Conservation (phyloP, 2,329 filamentous ascomycete genomes). For the Colletotrichum tofieldiae region DNA sequence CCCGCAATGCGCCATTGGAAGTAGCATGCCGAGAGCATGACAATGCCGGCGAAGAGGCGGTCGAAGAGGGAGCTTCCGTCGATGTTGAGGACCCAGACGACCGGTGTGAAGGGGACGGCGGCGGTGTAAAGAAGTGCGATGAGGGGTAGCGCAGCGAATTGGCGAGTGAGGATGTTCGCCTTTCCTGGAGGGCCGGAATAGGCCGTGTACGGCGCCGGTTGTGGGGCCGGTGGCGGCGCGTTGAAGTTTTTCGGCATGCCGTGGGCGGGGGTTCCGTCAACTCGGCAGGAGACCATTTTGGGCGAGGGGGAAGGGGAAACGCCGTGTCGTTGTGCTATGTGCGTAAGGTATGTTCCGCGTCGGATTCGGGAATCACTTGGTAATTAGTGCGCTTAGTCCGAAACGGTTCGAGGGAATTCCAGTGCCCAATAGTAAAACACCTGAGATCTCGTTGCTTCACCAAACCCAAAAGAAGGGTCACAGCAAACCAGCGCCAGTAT, state of each 20-base stretch:
- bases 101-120: constrained; percentile 44
- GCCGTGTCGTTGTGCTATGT: too few relatives aligned
- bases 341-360: too few relatives aligned
- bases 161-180: constrained; percentile 31
- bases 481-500: not conserved
- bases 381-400: not conserved
- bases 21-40: constrained; percentile 54
- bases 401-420: not conserved
- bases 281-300: not conserved
- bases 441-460: too few relatives aligned
- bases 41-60: constrained; percentile 58
- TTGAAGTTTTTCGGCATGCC: not conserved
- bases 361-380: not conserved
- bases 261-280: constrained; percentile 3
- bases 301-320: too few relatives aligned
- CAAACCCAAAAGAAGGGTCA: not conserved
- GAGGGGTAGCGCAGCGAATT: constrained; percentile 41
- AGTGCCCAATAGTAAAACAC: too few relatives aligned
- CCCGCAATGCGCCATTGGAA: constrained; percentile 46
- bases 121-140: constrained; percentile 45
- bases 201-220: constrained; percentile 19
- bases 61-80: constrained; percentile 61
- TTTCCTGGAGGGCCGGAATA: constrained; percentile 17
- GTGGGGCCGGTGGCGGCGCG: constrained; percentile 9
- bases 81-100: constrained; percentile 41